A percentile compares a stretch with the other conserved stretches of the same genome.
Evolutionary conservation across 2,329 filamentous ascomycete species (phyloP).

Genomic region (Chaetomium olivaceum): DNA sequence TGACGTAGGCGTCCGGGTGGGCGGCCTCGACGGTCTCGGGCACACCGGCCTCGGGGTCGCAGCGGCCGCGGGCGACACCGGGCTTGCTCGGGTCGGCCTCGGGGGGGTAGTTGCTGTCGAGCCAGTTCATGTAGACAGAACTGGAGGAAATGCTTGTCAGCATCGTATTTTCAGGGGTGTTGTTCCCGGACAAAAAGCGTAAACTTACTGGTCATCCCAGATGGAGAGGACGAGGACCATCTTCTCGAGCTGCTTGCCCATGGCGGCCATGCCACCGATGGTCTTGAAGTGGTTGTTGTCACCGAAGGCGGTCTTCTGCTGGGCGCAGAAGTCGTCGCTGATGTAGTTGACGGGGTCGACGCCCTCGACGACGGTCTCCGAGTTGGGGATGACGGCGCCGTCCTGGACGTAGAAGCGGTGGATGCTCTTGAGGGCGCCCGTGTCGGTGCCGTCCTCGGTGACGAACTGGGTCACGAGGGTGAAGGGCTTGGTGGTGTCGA

Average conservation of each 20-base stretch:
- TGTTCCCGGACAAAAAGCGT: too few species aligned
- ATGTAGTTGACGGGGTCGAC: slow-evolving; percentile 42
- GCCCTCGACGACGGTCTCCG: slow-evolving; percentile 32
- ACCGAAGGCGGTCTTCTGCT: slow-evolving; percentile 55
- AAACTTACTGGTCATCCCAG: slow-evolving; percentile 56
- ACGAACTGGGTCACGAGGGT: slow-evolving; percentile 62
- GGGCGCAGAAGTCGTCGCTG: slow-evolving; percentile 54
- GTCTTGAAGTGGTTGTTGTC: slow-evolving; percentile 52
- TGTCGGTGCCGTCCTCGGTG: slow-evolving; percentile 41
- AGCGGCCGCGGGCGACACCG: slow-evolving; percentile 51
- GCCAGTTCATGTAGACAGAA: slow-evolving; percentile 59
- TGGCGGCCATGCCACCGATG: slow-evolving; percentile 55
- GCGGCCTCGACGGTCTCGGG: slow-evolving; percentile 47
- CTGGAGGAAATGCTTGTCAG: slow-evolving; percentile 10
- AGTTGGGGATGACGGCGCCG: slow-evolving; percentile 54
- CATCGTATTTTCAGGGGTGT: background rate
- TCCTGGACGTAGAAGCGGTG: slow-evolving; percentile 59
- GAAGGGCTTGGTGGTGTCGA: slow-evolving; percentile 55
- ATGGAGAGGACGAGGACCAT: slow-evolving; percentile 40
- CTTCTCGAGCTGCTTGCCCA: slow-evolving; percentile 45
- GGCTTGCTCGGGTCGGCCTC: slow-evolving; percentile 39
- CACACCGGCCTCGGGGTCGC: slow-evolving; percentile 47
- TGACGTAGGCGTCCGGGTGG: slow-evolving; percentile 45
- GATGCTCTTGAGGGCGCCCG: slow-evolving; percentile 54
- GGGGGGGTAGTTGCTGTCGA: slow-evolving; percentile 59